phyloP scores from a whole-genome alignment of 768 basidiomycete genomes.

The button mushroom (Agaricus bisporus) region DNA sequence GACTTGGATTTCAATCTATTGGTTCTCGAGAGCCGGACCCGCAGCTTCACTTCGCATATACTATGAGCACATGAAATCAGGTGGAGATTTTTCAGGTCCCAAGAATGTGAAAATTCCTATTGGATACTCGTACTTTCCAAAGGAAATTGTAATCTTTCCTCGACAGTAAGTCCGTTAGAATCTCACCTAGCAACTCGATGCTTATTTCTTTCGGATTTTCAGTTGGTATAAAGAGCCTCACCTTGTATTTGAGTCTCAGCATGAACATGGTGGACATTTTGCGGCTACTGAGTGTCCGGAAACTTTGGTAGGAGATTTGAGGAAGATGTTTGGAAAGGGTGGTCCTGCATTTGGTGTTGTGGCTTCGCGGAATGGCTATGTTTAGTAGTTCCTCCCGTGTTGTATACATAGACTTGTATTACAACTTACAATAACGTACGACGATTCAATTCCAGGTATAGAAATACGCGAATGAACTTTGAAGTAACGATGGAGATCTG shows the following conservation, averaged over 20 bases:
- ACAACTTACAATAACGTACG: too few relatives aligned
- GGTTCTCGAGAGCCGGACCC: conserved; percentile 53
- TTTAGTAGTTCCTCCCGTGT: not conserved
- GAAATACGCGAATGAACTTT: too few relatives aligned
- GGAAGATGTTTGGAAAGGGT: conserved; percentile 50
- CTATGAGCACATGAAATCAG: conserved; percentile 34
- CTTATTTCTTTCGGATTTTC: not conserved
- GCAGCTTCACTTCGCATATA: conserved; percentile 54
- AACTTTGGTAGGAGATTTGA: conserved; percentile 40
- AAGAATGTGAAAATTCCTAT: conserved; percentile 29
- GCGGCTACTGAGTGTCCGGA: conserved; percentile 46
- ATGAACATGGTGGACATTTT: conserved; percentile 53
- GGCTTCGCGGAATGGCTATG: conserved; percentile 33
- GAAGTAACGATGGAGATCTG: too few relatives aligned
- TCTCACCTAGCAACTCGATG: not conserved
- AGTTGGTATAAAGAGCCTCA: conserved; percentile 37
- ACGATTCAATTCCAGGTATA: too few relatives aligned
- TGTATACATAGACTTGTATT: too few relatives aligned
- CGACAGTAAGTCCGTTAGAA: conserved; percentile 19
- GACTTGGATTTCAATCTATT: conserved; percentile 54
- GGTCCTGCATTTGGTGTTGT: conserved; percentile 46
- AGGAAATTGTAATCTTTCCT: conserved; percentile 31
- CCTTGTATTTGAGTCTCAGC: conserved; percentile 42
- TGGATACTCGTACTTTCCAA: conserved; percentile 49
- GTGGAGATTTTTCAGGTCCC: conserved; percentile 4